Evolutionary conservation across 1,139 yeast species (phyloP), one percentile per base, ranked within the genome.

Genomic region (Suhomyces coccinellae): DNA sequence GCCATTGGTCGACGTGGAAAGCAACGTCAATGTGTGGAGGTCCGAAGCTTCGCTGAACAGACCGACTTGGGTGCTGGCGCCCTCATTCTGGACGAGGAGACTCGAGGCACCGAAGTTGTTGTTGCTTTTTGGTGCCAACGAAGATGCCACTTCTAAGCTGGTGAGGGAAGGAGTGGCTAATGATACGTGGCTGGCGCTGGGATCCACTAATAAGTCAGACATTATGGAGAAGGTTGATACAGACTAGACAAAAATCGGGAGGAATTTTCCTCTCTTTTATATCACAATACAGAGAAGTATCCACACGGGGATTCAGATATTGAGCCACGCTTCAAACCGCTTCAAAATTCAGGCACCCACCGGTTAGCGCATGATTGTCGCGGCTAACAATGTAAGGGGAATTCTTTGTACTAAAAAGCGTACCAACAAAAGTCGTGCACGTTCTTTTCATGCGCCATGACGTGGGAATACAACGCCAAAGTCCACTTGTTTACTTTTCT

Each of bases 171-270:
- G 43, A 12, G 52, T 31, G 20, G 43, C 47, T 26, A 46, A 44
- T 16, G 42, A 43, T 4, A 43, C 38, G 17, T 34, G 24, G 17
- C 41, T 30, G n/a, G 48, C 33, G 13, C 43, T 39, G n/a, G 53
- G 26, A 38, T 49, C 55, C 28, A 52, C 33, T 44, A 49, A 44
- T 14, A 50, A 26, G 3, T 27, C 43, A 17, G 55, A 48, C 55
- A 52, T 51, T 43, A 29, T 39, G 15, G 15, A 16, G 20, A 9
- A 20, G 24, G 24, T 20, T 20, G 24, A 20, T 20, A 20, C 8
- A 6, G 8, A 20, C 24, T 20, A 6, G 6, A 6, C 24, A 20
- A 20, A 20, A 20, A 20, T 6, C 8, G 2, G 8, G 24, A 20
- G 24, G 24, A 20, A 6, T 28, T 4, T 27, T 26, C 27, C 34